Evolutionary conservation across 177 flowering plant species (phyloP), one percentile per base, ranked within the genome.

Genomic region (Tripterygium wilfordii): DNA sequence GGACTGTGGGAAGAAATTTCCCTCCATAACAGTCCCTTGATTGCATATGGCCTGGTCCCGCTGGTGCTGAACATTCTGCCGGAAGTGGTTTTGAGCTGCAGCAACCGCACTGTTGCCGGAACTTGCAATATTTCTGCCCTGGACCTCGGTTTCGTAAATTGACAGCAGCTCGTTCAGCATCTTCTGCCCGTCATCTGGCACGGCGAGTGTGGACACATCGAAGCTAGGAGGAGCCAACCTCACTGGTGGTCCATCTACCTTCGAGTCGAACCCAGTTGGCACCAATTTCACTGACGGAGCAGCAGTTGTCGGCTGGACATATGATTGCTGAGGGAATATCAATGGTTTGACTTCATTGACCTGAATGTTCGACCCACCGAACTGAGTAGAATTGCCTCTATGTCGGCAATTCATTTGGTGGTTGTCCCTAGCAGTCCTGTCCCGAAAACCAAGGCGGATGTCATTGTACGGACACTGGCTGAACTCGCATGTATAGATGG

Each of bases 141-240:
- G 73, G 14, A 71, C 36, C 26, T 60, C 64, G 13, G 39, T 29
- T 4, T 77, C 77, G 17, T 77, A 77, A 9, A 59, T 56, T 0
- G 77, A 64, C 79, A 74, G 69, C 1, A 77, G 79, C 12, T 67
- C 83, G 31, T 41, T 57, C 35, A 77, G 74, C 71, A 61, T 60
- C 40, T 64, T 66, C 41, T 68, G 68, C 19, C 77, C 79, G 36
- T 77, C 79, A 61, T 77, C 79, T 3, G 77, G 72, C 49, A 74
- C 79, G 28, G 67, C 74, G 12, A 67, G 27, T 10, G 70, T 70
- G 0, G 71, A 30, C 36, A 75, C 49, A 49, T 68, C 74, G 35
- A 69, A 56, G 0, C 67, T 14, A 27, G 69, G 46, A 2, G 42
- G 56, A 12, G 29, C 56, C 9, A 62, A 17, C 24, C 49, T 54